phyloP scores from a whole-genome alignment of 345 rosid species.

The Citrus inodora region DNA sequence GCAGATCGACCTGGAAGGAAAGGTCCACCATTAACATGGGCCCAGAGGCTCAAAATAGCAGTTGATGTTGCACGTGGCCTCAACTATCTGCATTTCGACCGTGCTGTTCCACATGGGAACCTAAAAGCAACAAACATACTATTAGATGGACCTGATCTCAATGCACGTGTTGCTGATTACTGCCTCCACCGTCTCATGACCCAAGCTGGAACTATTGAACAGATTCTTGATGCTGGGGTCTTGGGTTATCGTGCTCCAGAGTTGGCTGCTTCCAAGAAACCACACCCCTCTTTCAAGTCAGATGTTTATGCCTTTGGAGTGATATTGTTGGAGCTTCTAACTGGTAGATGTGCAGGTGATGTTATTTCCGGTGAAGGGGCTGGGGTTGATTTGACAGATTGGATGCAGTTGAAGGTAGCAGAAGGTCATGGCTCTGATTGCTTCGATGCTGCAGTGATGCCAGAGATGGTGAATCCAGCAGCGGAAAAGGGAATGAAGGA shows the following conservation, averaged over 20 bases:
- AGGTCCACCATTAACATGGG: slow-evolving; percentile 82
- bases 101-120: slow-evolving; percentile 97
- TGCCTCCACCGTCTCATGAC: slow-evolving; percentile 97
- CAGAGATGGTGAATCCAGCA: slow-evolving; percentile 49
- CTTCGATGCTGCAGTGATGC: slow-evolving; percentile 57
- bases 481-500: slow-evolving; percentile 89
- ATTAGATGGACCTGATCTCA: slow-evolving; percentile 86
- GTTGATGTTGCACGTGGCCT: slow-evolving; percentile 99
- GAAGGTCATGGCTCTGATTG: slow-evolving; percentile 73
- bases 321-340: slow-evolving; percentile 69
- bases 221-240: slow-evolving; percentile 91
- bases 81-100: slow-evolving; percentile 95
- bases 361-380: slow-evolving; percentile 79
- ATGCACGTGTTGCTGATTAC: slow-evolving; percentile 91
- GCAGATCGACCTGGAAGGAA: slow-evolving; percentile 93
- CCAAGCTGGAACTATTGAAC: slow-evolving; percentile 89
- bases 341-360: slow-evolving; percentile 92
- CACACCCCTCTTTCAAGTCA: slow-evolving; percentile 86
- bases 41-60: slow-evolving; percentile 78
- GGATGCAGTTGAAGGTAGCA: slow-evolving; percentile 64
- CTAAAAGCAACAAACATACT: slow-evolving; percentile 83
- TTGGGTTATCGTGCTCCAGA: slow-evolving; percentile 94
- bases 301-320: slow-evolving; percentile 97
- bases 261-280: slow-evolving; percentile 85
- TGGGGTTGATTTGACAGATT: slow-evolving; percentile 78